phyloP scores from a whole-genome alignment of 768 basidiomycete genomes.

The Hypsizygus marmoreus region DNA sequence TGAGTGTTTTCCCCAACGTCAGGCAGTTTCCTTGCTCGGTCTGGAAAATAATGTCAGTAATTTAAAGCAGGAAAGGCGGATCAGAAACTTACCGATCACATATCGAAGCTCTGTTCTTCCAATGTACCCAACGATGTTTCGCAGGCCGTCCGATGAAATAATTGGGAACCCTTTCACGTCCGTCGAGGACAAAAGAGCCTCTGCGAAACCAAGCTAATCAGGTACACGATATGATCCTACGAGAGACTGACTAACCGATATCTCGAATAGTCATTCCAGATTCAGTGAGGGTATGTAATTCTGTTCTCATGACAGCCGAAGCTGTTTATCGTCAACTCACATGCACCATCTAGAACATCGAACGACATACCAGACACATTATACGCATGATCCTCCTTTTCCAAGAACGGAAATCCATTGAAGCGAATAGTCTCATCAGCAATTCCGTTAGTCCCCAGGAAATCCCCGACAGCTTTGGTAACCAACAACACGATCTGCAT shows the following conservation, averaged over 20 bases:
- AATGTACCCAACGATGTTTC: slow-evolving; percentile 83
- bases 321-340: slow-evolving; percentile 46
- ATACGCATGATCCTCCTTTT: slow-evolving; percentile 92
- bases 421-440: slow-evolving; percentile 97
- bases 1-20: slow-evolving; percentile 63
- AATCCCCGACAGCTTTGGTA: slow-evolving; percentile 96
- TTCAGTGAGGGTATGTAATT: slow-evolving; percentile 71
- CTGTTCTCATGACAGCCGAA: slow-evolving; percentile 86
- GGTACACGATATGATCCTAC: background rate
- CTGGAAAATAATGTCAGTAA: slow-evolving; percentile 37
- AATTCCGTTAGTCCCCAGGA: slow-evolving; percentile 90
- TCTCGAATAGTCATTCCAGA: slow-evolving; percentile 76
- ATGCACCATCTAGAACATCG: background rate
- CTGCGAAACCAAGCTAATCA: slow-evolving; percentile 40
- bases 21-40: slow-evolving; percentile 67
- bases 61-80: background rate
- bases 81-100: slow-evolving; percentile 65
- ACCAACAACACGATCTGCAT: slow-evolving; percentile 94
- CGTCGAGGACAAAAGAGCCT: slow-evolving; percentile 68
- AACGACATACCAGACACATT: slow-evolving; percentile 77
- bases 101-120: slow-evolving; percentile 82
- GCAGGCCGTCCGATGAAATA: slow-evolving; percentile 59
- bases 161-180: slow-evolving; percentile 93
- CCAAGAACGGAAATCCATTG: slow-evolving; percentile 96
- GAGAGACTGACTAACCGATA: slow-evolving; percentile 62